Base-by-base conservation (phyloP, 441 rosid genomes). In the Francoa sonchifolia region DNA sequence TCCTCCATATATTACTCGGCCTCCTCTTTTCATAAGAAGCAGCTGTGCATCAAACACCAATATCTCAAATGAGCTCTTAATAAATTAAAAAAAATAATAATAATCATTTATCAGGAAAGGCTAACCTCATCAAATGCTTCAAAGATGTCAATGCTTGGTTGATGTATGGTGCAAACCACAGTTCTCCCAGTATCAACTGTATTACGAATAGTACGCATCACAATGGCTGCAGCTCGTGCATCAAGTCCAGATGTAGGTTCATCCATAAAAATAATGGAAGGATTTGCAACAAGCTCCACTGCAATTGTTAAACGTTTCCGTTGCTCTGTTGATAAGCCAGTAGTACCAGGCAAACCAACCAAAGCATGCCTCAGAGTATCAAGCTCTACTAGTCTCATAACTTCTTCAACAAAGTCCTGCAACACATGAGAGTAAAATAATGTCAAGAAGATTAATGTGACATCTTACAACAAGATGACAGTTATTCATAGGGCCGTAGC, bases 121-220 rank as follows among this genome's bases (percentile, higher is more conserved):
- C 58, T 52, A 33, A 88, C 94, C 88, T 85, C 98, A 62, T 82
- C 96, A 42, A 85, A 89, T 43, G 98, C 81, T 63, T 89, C 96
- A 55, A 85, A 89, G 45, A 89, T 85, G 47, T n/a, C n/a, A n/a
- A n/a, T n/a, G n/a, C n/a, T n/a, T n/a, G n/a, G n/a, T n/a, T n/a
- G n/a, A n/a, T n/a, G n/a, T n/a, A n/a, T n/a, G n/a, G n/a, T n/a
- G n/a, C n/a, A n/a, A n/a, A n/a, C n/a, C n/a, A n/a, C n/a, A 12
- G 94, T 88, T 70, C 97, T 72, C 52, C 97, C 95, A 19, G 97
- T 88, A 54, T 88, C 94, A 48, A 88, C 97, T 21, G 96, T 89
- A 50, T 89, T 89, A 39, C 96, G 88, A 38, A 89, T 82, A 31
- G 98, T 76, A 59, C 98, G 65, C 98, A 89, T 89, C 55, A 89